Conservation (phyloP, 148 eudicot genomes). For the Oxyria digyna region DNA sequence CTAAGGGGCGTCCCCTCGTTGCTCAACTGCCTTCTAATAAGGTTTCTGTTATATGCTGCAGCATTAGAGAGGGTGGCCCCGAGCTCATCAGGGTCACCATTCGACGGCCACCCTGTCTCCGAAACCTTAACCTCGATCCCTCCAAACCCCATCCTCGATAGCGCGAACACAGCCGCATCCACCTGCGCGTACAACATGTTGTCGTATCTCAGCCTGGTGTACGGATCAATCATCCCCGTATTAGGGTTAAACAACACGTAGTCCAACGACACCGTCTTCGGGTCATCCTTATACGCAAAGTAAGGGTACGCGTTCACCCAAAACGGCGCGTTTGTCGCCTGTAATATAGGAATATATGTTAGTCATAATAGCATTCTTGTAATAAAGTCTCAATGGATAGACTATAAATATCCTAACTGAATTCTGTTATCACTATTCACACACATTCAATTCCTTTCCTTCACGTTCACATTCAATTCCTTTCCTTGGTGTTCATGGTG, state of each 20-base stretch:
- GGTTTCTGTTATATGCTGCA: constrained; percentile 46
- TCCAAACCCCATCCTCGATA: constrained; percentile 41
- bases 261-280: constrained; percentile 35
- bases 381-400: too few relatives aligned
- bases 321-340: constrained; percentile 44
- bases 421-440: too few relatives aligned
- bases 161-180: constrained; percentile 57
- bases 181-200: constrained; percentile 87
- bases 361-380: too few relatives aligned
- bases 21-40: constrained; percentile 44
- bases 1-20: constrained; percentile 68
- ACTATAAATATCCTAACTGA: too few relatives aligned
- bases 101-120: constrained; percentile 88
- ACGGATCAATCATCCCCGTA: constrained; percentile 54
- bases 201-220: constrained; percentile 54
- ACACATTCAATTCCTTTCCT: too few relatives aligned
- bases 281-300: constrained; percentile 63
- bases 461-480: too few relatives aligned
- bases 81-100: constrained; percentile 48
- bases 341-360: too few relatives aligned
- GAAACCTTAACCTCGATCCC: constrained; percentile 62
- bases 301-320: constrained; percentile 89
- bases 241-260: constrained; percentile 51
- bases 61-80: constrained; percentile 59
- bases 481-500: too few relatives aligned